A percentile compares a stretch with the other conserved stretches of the same genome.
phyloP scores from a whole-genome alignment of 768 basidiomycete genomes.

The Lactarius evosmus region DNA sequence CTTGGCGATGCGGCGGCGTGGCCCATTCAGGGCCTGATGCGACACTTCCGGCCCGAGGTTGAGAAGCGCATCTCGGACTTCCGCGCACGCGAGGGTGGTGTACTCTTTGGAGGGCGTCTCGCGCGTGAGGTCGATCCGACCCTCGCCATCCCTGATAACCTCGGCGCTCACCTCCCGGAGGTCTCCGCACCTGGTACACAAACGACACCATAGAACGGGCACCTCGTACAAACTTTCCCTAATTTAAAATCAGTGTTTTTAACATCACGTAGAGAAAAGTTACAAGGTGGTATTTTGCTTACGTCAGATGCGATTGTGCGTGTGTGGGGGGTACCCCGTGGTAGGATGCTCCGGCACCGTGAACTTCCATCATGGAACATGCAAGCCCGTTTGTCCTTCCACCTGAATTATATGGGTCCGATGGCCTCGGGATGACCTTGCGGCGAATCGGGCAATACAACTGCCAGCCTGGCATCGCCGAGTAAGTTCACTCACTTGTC shows the following conservation, averaged over 20 bases:
- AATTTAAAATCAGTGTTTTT: constrained; percentile 9
- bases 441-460: neutral
- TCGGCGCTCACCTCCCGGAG: constrained; percentile 53
- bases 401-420: neutral
- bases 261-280: constrained; percentile 4
- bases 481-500: neutral
- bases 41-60: constrained; percentile 95
- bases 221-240: neutral
- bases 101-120: constrained; percentile 84
- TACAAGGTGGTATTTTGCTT: neutral
- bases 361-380: neutral
- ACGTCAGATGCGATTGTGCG: neutral
- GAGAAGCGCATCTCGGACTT: constrained; percentile 82
- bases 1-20: constrained; percentile 97
- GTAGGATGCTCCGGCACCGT: neutral
- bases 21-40: constrained; percentile 98
- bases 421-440: neutral
- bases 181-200: constrained; percentile 30
- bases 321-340: neutral
- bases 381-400: neutral
- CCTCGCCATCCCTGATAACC: constrained; percentile 70
- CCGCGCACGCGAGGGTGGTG: constrained; percentile 71
- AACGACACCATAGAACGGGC: neutral
- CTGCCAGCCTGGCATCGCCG: neutral
- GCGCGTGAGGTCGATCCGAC: constrained; percentile 64